A percentile compares a stretch with the other conserved stretches of the same genome.
phyloP scores from a whole-genome alignment of 2,329 filamentous ascomycete species.

The Parafenestella ontariensis region DNA sequence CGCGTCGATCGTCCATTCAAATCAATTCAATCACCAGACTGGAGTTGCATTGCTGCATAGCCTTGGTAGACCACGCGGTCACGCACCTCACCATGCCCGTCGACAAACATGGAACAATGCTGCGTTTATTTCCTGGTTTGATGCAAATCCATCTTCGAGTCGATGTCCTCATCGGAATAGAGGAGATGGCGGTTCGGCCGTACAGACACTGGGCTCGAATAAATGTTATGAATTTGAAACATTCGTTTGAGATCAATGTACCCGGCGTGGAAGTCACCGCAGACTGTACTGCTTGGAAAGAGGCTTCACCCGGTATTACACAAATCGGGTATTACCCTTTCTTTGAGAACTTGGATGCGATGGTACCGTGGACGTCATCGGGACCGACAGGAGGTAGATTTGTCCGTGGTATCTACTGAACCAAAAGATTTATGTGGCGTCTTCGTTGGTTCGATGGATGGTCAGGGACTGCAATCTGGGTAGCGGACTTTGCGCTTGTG shows the following conservation, averaged over 20 bases:
- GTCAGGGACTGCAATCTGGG: too few species aligned
- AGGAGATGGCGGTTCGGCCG: neutral
- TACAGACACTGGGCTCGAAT: neutral
- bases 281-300: neutral
- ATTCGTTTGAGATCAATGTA: neutral
- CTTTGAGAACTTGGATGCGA: too few species aligned
- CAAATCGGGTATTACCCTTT: neutral
- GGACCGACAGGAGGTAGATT: too few species aligned
- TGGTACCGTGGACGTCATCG: too few species aligned
- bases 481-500: too few species aligned
- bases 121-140: neutral
- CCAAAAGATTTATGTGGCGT: too few species aligned
- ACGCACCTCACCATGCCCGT: neutral
- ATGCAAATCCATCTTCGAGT: neutral
- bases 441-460: too few species aligned
- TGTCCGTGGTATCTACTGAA: too few species aligned
- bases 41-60: neutral
- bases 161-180: neutral
- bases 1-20: neutral
- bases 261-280: neutral
- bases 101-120: neutral
- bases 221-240: neutral
- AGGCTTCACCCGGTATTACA: neutral
- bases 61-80: neutral
- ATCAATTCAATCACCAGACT: neutral